Evolutionary conservation across 306 rosid genomes (phyloP).

Genomic region (Inga oerstediana): DNA sequence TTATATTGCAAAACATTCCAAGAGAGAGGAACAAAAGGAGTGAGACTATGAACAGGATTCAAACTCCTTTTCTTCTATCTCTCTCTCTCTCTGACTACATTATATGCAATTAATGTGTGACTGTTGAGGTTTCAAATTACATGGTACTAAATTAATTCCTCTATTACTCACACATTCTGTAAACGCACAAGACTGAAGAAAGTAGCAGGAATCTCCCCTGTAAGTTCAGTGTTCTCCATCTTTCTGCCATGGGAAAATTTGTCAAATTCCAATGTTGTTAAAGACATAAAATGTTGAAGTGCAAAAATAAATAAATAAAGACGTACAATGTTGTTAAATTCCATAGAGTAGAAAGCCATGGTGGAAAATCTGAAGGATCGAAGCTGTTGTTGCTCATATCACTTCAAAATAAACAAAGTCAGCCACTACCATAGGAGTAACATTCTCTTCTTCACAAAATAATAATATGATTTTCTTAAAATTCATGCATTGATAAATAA

Average conservation of each 20-base stretch:
- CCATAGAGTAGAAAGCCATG: conserved; percentile 24
- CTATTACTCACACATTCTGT: conserved; percentile 51
- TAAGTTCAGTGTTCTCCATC: conserved; percentile 43
- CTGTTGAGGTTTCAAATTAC: neutral
- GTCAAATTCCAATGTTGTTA: neutral
- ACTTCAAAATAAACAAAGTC: conserved; percentile 39
- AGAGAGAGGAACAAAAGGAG: too few species aligned
- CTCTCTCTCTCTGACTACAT: too few species aligned
- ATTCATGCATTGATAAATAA: conserved; percentile 14
- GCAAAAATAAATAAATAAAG: neutral
- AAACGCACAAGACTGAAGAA: conserved; percentile 44
- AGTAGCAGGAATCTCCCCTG: conserved; percentile 41
- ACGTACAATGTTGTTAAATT: conserved; percentile 36
- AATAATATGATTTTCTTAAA: neutral
- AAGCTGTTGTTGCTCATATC: conserved; percentile 62
- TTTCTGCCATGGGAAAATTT: conserved; percentile 29
- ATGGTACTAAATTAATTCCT: neutral
- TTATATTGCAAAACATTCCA: too few species aligned
- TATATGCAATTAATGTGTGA: neutral
- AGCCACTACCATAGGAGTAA: neutral
- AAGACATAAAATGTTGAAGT: neutral
- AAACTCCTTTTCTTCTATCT: too few species aligned
- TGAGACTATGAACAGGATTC: too few species aligned
- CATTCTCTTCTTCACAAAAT: neutral
- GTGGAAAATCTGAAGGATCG: conserved; percentile 37